These are phyloP conservation scores for Beauveria sp. DNA, from an alignment of 2,329 filamentous ascomycete genomes.

Conservation along the genomic window DNA sequence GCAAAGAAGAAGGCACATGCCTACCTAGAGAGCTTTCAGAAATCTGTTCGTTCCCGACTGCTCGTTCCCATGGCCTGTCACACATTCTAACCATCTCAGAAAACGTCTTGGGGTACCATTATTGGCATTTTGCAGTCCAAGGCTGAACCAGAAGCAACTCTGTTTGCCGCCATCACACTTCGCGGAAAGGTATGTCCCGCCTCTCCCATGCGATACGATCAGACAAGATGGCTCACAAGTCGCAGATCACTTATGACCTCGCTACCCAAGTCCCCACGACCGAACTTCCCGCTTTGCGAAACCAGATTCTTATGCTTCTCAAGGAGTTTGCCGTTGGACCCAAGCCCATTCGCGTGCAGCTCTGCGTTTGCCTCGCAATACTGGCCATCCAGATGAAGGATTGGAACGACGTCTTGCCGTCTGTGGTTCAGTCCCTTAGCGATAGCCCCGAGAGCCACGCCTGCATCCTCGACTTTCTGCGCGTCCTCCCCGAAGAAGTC, in stretches of 20 bases:
- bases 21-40: slow-evolving; percentile 91
- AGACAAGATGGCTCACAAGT: slow-evolving; percentile 3
- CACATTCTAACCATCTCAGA: slow-evolving; percentile 39
- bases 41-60: slow-evolving; percentile 59
- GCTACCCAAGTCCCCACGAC: slow-evolving; percentile 70
- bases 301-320: slow-evolving; percentile 74
- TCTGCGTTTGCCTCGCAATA: slow-evolving; percentile 90
- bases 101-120: slow-evolving; percentile 84
- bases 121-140: slow-evolving; percentile 79
- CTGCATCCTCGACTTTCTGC: slow-evolving; percentile 90
- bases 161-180: slow-evolving; percentile 93
- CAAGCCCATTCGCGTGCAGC: slow-evolving; percentile 77
- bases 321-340: slow-evolving; percentile 75
- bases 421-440: slow-evolving; percentile 71
- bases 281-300: slow-evolving; percentile 69
- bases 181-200: slow-evolving; percentile 75
- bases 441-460: slow-evolving; percentile 70
- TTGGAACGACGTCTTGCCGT: slow-evolving; percentile 87
- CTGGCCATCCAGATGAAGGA: slow-evolving; percentile 92
- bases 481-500: slow-evolving; percentile 95
- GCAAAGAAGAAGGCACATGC: slow-evolving; percentile 87
- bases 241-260: slow-evolving; percentile 90
- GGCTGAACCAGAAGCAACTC: slow-evolving; percentile 73
- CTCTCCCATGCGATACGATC: neutral
- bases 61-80: neutral